phyloP scores from a whole-genome alignment of 495 filamentous ascomycete genomes.

The Podospora fimiseda region DNA sequence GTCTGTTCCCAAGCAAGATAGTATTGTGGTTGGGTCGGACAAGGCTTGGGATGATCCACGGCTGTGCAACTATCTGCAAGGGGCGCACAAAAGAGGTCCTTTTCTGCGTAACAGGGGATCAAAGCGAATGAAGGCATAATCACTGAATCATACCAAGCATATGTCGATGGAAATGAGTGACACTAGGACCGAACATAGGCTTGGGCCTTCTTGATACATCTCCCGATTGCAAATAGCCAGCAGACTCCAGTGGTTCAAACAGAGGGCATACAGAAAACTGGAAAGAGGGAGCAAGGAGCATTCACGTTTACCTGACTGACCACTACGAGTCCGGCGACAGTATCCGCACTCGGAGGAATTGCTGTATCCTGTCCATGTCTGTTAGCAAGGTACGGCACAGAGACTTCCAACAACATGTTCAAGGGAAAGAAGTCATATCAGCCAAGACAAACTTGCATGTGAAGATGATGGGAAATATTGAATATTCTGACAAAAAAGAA shows the following conservation, averaged over 20 bases:
- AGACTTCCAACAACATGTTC: not conserved
- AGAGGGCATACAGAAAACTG: not conserved
- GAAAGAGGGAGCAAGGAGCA: too few relatives aligned
- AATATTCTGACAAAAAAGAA: conserved; percentile 17
- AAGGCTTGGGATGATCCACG: too few relatives aligned
- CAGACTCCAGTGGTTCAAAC: conserved; percentile 13
- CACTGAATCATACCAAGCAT: too few relatives aligned
- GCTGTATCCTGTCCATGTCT: conserved; percentile 35
- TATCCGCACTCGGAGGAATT: conserved; percentile 47
- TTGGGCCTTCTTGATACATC: too few relatives aligned
- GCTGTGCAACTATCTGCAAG: too few relatives aligned
- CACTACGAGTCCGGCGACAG: conserved; percentile 37
- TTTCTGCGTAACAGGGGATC: too few relatives aligned
- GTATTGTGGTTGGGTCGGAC: too few relatives aligned
- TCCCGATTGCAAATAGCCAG: too few relatives aligned
- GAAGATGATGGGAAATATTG: conserved; percentile 15
- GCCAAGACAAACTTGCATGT: not conserved
- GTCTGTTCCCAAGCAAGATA: conserved; percentile 3
- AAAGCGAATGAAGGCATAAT: too few relatives aligned
- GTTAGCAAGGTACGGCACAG: conserved; percentile 1
- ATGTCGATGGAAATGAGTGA: too few relatives aligned
- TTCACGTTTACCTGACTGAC: conserved; percentile 40
- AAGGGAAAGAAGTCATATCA: not conserved
- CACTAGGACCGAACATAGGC: too few relatives aligned
- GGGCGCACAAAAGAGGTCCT: too few relatives aligned